Conservation (phyloP, 73 alveolate genomes). For the Stentor coeruleus region DNA sequence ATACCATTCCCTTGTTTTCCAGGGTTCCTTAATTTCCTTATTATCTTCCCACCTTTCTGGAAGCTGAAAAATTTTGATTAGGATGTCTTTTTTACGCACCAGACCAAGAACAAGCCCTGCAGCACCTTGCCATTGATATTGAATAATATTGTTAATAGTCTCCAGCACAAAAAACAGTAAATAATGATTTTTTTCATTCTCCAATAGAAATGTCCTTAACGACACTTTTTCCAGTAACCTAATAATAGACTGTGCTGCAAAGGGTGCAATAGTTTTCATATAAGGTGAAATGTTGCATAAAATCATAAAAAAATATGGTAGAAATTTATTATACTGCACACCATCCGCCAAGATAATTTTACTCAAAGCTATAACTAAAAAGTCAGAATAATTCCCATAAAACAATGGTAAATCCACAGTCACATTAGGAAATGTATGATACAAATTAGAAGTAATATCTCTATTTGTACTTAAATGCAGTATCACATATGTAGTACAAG, state of each 20-base stretch:
- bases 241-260: background rate
- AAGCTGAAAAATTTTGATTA: background rate
- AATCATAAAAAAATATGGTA: background rate
- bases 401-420: background rate
- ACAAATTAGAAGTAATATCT: background rate
- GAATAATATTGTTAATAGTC: background rate
- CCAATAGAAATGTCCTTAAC: background rate
- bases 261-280: background rate
- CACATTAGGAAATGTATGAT: background rate
- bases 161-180: background rate
- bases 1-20: conserved; percentile 13
- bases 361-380: background rate
- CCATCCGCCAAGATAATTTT: background rate
- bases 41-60: background rate
- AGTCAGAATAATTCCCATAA: background rate
- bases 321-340: background rate
- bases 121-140: conserved; percentile 4
- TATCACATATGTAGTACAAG: background rate
- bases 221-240: conserved; percentile 8
- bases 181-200: background rate
- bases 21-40: background rate
- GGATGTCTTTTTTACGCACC: background rate
- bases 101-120: background rate
- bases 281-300: conserved; percentile 6
- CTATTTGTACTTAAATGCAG: background rate